Percentiles rank a stretch among this genome's conserved stretches.
These are phyloP conservation scores for Ascochyta rabiei DNA, from an alignment of 2,329 filamentous ascomycete species.

Conservation along the genomic window DNA sequence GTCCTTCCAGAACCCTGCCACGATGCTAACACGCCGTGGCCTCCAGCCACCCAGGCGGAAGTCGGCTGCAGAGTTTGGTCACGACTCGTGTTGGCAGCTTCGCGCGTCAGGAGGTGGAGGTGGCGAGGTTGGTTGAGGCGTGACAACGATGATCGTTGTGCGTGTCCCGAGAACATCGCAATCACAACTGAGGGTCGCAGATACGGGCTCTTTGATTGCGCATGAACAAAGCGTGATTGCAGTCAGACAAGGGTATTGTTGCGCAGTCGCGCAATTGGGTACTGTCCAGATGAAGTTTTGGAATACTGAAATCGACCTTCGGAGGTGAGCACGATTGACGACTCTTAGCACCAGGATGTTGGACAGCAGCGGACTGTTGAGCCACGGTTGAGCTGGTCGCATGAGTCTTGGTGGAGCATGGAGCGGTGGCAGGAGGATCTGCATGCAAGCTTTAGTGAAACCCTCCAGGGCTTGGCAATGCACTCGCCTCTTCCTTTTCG, in stretches of 20 bases:
- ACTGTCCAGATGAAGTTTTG: not conserved
- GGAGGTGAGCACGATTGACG: not conserved
- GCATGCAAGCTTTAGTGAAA: slow-evolving; percentile 29
- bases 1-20: not conserved
- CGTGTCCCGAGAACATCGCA: slow-evolving; percentile 20
- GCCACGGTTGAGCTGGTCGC: slow-evolving; percentile 28
- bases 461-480: slow-evolving; percentile 20
- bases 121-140: slow-evolving; percentile 10
- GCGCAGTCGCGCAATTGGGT: not conserved
- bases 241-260: slow-evolving; percentile 5
- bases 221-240: slow-evolving; percentile 11
- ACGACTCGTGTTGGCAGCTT: slow-evolving; percentile 11
- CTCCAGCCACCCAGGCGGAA: slow-evolving; percentile 17
- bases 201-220: slow-evolving; percentile 16
- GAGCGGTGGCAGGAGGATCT: slow-evolving; percentile 28
- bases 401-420: slow-evolving; percentile 23
- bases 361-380: slow-evolving; percentile 27
- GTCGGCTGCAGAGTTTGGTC: slow-evolving; percentile 5
- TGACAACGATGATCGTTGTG: slow-evolving; percentile 19
- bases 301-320: not conserved
- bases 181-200: slow-evolving; percentile 18
- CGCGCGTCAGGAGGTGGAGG: slow-evolving; percentile 7
- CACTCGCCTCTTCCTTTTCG: slow-evolving; percentile 18
- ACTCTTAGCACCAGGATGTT: slow-evolving; percentile 8
- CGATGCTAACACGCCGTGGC: slow-evolving; percentile 4